phyloP scores from a whole-genome alignment of 2,329 filamentous ascomycete genomes.

The Verticillium tricorpus region DNA sequence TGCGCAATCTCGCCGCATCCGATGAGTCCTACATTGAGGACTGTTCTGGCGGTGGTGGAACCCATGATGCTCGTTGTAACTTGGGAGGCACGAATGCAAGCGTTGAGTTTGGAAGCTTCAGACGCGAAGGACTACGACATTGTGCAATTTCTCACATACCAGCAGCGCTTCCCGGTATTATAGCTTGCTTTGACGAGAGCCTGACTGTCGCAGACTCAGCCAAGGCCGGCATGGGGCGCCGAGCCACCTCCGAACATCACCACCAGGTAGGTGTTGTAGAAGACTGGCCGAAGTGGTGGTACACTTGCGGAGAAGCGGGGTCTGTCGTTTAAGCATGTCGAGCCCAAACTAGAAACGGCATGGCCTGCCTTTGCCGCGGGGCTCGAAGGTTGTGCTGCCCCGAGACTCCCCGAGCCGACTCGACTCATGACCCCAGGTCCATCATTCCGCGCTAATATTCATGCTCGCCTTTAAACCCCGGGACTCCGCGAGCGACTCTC shows the following conservation, averaged over 20 bases:
- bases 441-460: not conserved
- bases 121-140: not conserved
- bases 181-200: not conserved
- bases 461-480: not conserved
- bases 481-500: not conserved
- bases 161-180: not conserved
- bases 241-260: not conserved
- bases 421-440: not conserved
- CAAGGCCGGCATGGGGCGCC: not conserved
- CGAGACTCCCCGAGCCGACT: not conserved
- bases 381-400: not conserved
- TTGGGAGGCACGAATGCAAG: not conserved
- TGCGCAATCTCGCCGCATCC: slow-evolving; percentile 6
- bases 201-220: not conserved
- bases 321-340: no score
- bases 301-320: not conserved
- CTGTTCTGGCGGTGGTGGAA: not conserved
- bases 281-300: not conserved
- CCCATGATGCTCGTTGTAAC: not conserved
- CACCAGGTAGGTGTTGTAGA: not conserved
- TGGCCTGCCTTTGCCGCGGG: not conserved
- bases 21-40: slow-evolving; percentile 3
- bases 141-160: not conserved
- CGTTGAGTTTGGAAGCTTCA: no score
- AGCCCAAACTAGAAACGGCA: not conserved